A percentile compares a stretch with the other conserved stretches of the same genome.
phyloP scores from a whole-genome alignment of 768 basidiomycete genomes.

The Pulveroboletus sp. region DNA sequence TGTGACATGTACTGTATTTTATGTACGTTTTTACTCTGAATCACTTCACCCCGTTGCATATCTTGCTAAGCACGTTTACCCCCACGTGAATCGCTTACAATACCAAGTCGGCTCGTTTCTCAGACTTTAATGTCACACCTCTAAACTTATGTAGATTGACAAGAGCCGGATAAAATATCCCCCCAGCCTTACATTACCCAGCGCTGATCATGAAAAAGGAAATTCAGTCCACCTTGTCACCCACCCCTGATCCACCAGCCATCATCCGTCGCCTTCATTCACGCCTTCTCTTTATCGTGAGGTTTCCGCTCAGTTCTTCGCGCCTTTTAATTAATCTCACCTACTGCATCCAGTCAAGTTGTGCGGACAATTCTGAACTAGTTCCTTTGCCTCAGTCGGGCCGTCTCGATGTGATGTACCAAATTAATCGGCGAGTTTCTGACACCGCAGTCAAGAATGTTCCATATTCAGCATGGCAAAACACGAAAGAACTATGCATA shows the following conservation, averaged over 20 bases:
- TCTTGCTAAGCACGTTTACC: constrained; percentile 15
- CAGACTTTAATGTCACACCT: neutral
- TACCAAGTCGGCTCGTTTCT: constrained; percentile 3
- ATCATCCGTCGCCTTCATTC: constrained; percentile 24
- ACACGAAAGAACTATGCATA: constrained; percentile 10
- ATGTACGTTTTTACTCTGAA: constrained; percentile 30
- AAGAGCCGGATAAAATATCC: constrained; percentile 6
- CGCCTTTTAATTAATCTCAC: constrained; percentile 27
- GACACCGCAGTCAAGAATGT: constrained; percentile 9
- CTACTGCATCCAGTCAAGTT: constrained; percentile 12
- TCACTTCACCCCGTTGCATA: constrained; percentile 4
- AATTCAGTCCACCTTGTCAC: constrained; percentile 19
- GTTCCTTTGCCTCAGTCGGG: constrained; percentile 14
- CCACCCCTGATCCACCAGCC: constrained; percentile 29
- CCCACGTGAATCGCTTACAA: constrained; percentile 8
- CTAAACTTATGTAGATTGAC: constrained; percentile 5
- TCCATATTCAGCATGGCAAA: constrained; percentile 7
- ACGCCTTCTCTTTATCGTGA: constrained; percentile 30
- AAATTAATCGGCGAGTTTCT: constrained; percentile 17
- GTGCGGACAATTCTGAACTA: constrained; percentile 9
- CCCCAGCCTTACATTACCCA: constrained; percentile 9
- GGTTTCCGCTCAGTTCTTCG: constrained; percentile 24
- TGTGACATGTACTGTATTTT: constrained; percentile 47
- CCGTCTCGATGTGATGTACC: constrained; percentile 6
- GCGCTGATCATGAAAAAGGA: constrained; percentile 30